Base-by-base conservation (phyloP, 2,329 filamentous ascomycete species). In the Clonostachys chloroleuca region DNA sequence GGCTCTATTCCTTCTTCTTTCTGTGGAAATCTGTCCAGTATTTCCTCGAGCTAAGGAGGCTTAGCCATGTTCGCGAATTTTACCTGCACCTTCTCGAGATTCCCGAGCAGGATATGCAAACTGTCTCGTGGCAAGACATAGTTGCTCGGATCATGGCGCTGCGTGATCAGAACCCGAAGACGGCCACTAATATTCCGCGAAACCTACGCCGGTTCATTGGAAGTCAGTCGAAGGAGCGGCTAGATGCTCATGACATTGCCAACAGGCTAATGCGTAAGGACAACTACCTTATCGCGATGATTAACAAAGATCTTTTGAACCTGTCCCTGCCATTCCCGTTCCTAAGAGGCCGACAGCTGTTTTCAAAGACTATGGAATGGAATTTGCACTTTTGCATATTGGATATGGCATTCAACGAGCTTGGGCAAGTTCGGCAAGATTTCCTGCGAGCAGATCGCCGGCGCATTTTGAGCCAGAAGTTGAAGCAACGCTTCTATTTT, bases 211-310 rank as follows among this genome's bases (percentile, higher is more conserved):
- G 67, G n/a, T 83, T 73, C 54, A 76, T 92, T 52, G 87, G 88
- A 42, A 91, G 84, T 49, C 90, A 95, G 61, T 95, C 90, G 18
- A 95, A 96, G 64, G 90, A 97, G 67, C 81, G 92, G 52, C 84
- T 99, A 56, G 94, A 96, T 66, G 94, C 94, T 12, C 90, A 96
- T 58, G 94, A 96, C 60, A 97, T 99, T 63, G 94, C 94, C 7
- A 99, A 97, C 61, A 83, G 94, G 34, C 70, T 99, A 42, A 97
- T 99, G 94, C 86, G 94, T 49, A 87, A 89, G 60, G 92, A 96
- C 52, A 99, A 99, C 60, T 99, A 96, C 58, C 80, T 96, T 52
- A 96, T 99, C 58, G 94, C 94, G 5, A 76, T 99, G 58, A 90
- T 97, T 70, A 99, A 99, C 73, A 97, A 99, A 65, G 94, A 97